phyloP scores from a whole-genome alignment of 352 stramenopile species.

The Globisporangium canariense region DNA sequence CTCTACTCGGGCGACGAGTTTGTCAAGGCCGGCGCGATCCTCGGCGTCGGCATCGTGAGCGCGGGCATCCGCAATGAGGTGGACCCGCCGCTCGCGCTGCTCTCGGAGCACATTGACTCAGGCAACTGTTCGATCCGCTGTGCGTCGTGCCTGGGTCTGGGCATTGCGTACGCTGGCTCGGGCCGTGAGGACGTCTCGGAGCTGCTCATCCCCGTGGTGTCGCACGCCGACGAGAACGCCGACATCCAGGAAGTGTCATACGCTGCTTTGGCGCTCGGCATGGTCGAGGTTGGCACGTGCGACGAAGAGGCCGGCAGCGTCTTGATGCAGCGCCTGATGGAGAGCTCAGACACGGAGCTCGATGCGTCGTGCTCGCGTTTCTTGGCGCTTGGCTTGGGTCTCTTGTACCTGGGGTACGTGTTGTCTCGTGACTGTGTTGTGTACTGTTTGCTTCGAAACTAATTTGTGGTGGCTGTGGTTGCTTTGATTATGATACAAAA shows the following conservation, averaged over 20 bases:
- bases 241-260: slow-evolving; percentile 92
- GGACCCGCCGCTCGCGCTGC: slow-evolving; percentile 95
- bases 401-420: slow-evolving; percentile 96
- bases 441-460: background rate
- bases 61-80: slow-evolving; percentile 95
- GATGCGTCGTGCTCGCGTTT: slow-evolving; percentile 96
- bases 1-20: slow-evolving; percentile 98
- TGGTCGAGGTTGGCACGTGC: slow-evolving; percentile 98
- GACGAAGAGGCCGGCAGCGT: slow-evolving; percentile 96
- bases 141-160: slow-evolving; percentile 93
- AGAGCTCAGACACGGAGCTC: slow-evolving; percentile 96
- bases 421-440: background rate
- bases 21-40: slow-evolving; percentile 96
- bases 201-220: slow-evolving; percentile 94
- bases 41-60: slow-evolving; percentile 96
- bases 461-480: slow-evolving; percentile 6
- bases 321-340: slow-evolving; percentile 98
- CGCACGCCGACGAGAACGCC: slow-evolving; percentile 87
- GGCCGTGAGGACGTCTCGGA: slow-evolving; percentile 97
- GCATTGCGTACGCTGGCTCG: slow-evolving; percentile 97
- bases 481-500: slow-evolving; percentile 9
- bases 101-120: slow-evolving; percentile 97
- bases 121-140: slow-evolving; percentile 93
- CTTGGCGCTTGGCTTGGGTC: slow-evolving; percentile 94
- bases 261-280: slow-evolving; percentile 94